A percentile compares a stretch with the other conserved stretches of the same genome.
Evolutionary conservation across 78 protist genomes (phyloP).

Genomic region (Planoprotostelium fungivorum): DNA sequence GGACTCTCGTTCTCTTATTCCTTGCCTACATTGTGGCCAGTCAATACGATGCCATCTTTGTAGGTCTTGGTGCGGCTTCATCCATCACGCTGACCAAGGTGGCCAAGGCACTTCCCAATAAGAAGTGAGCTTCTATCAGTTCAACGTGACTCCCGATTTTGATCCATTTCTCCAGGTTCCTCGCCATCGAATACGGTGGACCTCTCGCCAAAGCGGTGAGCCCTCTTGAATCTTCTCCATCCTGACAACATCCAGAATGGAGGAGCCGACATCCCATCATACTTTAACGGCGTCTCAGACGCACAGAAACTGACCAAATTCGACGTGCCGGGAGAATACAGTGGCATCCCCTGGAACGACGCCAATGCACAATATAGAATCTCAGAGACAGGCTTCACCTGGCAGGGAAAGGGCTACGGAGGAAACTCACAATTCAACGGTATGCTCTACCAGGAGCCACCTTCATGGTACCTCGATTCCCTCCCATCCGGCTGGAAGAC

Average conservation of each 20-base stretch:
- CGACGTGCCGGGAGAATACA: neutral
- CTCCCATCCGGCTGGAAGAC: neutral
- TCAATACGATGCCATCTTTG: neutral
- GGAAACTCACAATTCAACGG: neutral
- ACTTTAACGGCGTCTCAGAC: neutral
- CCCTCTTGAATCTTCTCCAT: neutral
- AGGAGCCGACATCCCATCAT: neutral
- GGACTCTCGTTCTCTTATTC: too few relatives aligned
- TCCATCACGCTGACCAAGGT: neutral
- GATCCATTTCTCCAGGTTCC: neutral
- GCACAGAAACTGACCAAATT: neutral
- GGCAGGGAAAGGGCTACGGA: neutral
- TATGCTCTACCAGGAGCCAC: neutral
- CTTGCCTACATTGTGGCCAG: too few relatives aligned
- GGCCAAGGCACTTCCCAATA: neutral
- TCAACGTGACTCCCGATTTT: neutral
- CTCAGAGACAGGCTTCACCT: neutral
- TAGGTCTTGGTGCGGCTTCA: neutral
- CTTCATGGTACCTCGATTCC: neutral
- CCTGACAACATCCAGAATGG: neutral
- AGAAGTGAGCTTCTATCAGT: neutral
- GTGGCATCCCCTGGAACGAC: neutral
- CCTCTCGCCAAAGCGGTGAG: neutral
- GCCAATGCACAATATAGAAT: neutral
- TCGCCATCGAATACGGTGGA: neutral